A percentile compares a stretch with the other conserved stretches of the same genome.
Evolutionary conservation across 2,329 filamentous ascomycete genomes (phyloP).

Genomic region (Fusarium anguioides): DNA sequence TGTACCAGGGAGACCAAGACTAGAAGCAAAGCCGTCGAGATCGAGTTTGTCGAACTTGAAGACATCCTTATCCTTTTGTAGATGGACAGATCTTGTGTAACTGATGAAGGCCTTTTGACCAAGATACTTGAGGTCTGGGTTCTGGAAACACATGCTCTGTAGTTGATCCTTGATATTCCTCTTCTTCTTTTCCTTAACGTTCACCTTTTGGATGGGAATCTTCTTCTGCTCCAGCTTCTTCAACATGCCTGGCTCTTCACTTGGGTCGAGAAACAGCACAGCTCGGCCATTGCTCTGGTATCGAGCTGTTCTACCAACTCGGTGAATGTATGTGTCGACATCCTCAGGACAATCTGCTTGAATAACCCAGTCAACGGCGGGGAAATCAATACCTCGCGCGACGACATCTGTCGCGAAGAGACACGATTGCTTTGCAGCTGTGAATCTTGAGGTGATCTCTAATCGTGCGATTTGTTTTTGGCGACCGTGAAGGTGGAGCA

Average conservation of each 20-base stretch:
- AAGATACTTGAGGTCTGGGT: slow-evolving; percentile 91
- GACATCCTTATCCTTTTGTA: slow-evolving; percentile 91
- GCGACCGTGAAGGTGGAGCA: slow-evolving; percentile 91
- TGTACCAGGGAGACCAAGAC: slow-evolving; percentile 87
- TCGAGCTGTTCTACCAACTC: slow-evolving; percentile 92
- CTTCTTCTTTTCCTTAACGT: slow-evolving; percentile 89
- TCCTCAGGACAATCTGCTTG: slow-evolving; percentile 98
- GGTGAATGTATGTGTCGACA: slow-evolving; percentile 96
- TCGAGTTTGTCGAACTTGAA: slow-evolving; percentile 88
- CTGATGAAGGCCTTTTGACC: slow-evolving; percentile 96
- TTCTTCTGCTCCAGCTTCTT: slow-evolving; percentile 87
- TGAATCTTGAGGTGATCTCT: slow-evolving; percentile 88
- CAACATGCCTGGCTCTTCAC: slow-evolving; percentile 92
- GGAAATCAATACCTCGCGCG: slow-evolving; percentile 93
- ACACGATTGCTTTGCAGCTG: slow-evolving; percentile 82
- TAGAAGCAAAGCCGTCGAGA: slow-evolving; percentile 85
- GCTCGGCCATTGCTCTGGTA: slow-evolving; percentile 90
- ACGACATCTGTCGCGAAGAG: slow-evolving; percentile 97
- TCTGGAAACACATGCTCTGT: slow-evolving; percentile 96
- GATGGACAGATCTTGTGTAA: slow-evolving; percentile 84
- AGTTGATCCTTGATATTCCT: slow-evolving; percentile 84
- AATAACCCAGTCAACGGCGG: slow-evolving; percentile 98
- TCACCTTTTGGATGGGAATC: slow-evolving; percentile 87
- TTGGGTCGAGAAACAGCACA: slow-evolving; percentile 91
- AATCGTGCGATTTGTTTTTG: slow-evolving; percentile 92